phyloP scores from a whole-genome alignment of 345 rosid species.

The Microcos paniculata region DNA sequence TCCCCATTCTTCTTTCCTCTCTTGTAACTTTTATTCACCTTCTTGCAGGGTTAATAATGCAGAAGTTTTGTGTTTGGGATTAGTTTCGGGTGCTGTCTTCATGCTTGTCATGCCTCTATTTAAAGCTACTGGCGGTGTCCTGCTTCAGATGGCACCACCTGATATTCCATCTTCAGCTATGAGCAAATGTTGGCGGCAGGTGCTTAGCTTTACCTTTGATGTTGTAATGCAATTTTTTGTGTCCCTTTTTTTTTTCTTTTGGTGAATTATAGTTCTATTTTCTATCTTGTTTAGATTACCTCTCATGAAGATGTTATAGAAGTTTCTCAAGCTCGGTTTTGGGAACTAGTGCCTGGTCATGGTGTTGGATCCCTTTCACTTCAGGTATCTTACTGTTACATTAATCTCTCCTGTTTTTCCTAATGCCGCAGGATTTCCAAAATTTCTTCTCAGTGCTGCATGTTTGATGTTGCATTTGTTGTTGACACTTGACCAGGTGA shows the following conservation, averaged over 20 bases:
- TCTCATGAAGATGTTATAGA: slow-evolving; percentile 73
- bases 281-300: slow-evolving; percentile 45
- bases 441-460: not conserved
- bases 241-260: not conserved
- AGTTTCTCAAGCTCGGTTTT: slow-evolving; percentile 79
- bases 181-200: slow-evolving; percentile 94
- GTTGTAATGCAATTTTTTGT: not conserved
- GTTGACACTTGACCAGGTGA: slow-evolving; percentile 46
- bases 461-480: slow-evolving; percentile 4
- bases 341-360: slow-evolving; percentile 97
- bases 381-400: slow-evolving; percentile 42
- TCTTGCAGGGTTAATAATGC: slow-evolving; percentile 88
- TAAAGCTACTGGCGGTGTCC: slow-evolving; percentile 69
- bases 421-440: not conserved
- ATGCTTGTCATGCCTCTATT: slow-evolving; percentile 90
- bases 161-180: slow-evolving; percentile 79
- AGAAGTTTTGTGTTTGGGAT: slow-evolving; percentile 88
- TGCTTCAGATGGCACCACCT: slow-evolving; percentile 97
- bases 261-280: not conserved
- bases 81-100: slow-evolving; percentile 78
- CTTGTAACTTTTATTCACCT: slow-evolving; percentile 15
- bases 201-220: slow-evolving; percentile 21
- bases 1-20: not conserved
- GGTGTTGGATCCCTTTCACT: slow-evolving; percentile 77
- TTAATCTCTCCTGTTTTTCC: not conserved